Evolutionary conservation across 75 land plant genomes (phyloP).

Genomic region (Sequoia sempervirens): DNA sequence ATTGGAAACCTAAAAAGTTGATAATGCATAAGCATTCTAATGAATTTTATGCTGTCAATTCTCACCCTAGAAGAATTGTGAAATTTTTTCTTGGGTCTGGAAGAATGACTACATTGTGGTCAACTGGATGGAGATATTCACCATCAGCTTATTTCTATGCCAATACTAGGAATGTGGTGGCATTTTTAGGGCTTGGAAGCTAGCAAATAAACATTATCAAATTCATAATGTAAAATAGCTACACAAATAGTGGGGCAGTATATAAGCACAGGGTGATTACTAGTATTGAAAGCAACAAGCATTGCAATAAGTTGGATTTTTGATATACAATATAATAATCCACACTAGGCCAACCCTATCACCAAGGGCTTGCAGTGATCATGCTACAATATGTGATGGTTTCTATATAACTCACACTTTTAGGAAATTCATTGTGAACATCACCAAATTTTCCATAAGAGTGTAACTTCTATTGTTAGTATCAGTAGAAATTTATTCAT

Average conservation of each 20-base stretch:
- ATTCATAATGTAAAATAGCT: too few species aligned
- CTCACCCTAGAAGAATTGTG: too few species aligned
- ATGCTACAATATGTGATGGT: not conserved
- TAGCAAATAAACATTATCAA: too few species aligned
- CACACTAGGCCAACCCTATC: not conserved
- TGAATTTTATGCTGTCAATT: not conserved
- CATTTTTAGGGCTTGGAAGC: too few species aligned
- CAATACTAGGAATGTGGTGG: too few species aligned
- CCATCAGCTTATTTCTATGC: not conserved
- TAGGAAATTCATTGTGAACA: too few species aligned
- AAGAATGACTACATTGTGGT: not conserved
- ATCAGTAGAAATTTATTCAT: not conserved
- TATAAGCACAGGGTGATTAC: too few species aligned
- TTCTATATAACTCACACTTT: not conserved
- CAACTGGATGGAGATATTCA: not conserved
- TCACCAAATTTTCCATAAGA: too few species aligned
- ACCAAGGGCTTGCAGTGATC: not conserved
- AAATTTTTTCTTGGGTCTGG: not conserved
- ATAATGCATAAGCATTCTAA: not conserved
- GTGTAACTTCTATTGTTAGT: not conserved
- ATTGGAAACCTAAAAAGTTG: not conserved
- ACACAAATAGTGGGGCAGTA: too few species aligned
- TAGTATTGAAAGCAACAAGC: too few species aligned
- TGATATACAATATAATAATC: not conserved
- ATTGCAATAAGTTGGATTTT: not conserved